Conservation (phyloP, 495 filamentous ascomycete genomes). For the Daldinia loculata region DNA sequence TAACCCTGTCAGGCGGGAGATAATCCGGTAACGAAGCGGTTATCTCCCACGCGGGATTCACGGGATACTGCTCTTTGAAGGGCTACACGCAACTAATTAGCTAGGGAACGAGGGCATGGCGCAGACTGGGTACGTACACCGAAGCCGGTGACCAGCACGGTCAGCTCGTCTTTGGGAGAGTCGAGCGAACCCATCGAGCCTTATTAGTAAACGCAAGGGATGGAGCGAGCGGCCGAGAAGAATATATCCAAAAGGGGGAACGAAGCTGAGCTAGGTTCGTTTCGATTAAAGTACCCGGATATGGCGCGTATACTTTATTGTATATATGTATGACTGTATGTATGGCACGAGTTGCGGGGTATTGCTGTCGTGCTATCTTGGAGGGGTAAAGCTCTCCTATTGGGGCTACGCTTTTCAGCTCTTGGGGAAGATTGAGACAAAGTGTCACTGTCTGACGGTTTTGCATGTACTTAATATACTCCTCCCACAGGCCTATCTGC, state of each 20-base stretch:
- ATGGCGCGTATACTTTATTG: too few relatives aligned
- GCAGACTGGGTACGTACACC: slow-evolving; percentile 60
- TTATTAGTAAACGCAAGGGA: background rate
- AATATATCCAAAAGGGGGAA: background rate
- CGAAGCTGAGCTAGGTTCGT: too few relatives aligned
- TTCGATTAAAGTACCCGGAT: too few relatives aligned
- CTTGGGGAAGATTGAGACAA: too few relatives aligned
- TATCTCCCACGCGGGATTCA: slow-evolving; percentile 79
- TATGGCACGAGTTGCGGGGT: too few relatives aligned
- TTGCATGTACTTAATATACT: background rate
- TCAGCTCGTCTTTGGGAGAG: slow-evolving; percentile 61
- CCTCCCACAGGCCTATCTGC: background rate
- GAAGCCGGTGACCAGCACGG: slow-evolving; percentile 77
- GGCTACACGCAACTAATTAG: slow-evolving; percentile 57
- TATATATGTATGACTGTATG: too few relatives aligned
- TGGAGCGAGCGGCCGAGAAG: background rate
- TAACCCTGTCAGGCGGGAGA: slow-evolving; percentile 58
- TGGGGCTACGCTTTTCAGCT: too few relatives aligned
- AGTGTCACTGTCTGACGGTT: too few relatives aligned
- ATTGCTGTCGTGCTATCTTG: background rate
- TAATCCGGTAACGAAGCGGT: slow-evolving; percentile 59
- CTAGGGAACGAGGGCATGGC: slow-evolving; percentile 11
- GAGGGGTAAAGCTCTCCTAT: background rate
- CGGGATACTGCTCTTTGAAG: slow-evolving; percentile 68
- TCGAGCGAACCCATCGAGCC: slow-evolving; percentile 52